Evolutionary conservation across 768 basidiomycete species (phyloP), one percentile per base, ranked within the genome.

Genomic region (Tulasnella sp.): DNA sequence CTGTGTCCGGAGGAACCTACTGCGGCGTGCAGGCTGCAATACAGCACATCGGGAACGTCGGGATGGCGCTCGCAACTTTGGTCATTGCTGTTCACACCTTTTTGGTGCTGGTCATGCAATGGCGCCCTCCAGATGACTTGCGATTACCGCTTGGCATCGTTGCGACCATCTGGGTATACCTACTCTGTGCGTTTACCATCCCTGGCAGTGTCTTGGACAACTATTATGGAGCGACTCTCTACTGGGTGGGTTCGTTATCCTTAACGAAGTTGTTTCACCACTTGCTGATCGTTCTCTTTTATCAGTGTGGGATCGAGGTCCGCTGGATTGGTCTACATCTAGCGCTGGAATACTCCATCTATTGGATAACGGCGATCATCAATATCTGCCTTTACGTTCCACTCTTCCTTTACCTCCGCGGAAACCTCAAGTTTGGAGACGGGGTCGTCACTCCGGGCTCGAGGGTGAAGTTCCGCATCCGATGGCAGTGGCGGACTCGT

Each of bases 51-150:
- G 72, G 73, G 2, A 71, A 73, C 58, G 71, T 72, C 12, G 71
- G 71, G 5, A 70, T 71, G 11, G 72, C n/a, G n/a, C n/a, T n/a
- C n/a, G n/a, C n/a, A n/a, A n/a, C n/a, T n/a, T n/a, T n/a, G n/a
- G n/a, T n/a, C 23, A 72, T 75, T 53, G 71, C 74, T 5, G 48
- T 73, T 8, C 70, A 72, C 59, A 75, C 73, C 8, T 70, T 74
- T 54, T 63, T 61, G 39, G 66, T 70, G 0, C 61, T 75, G 37
- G 69, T 72, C 23, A 67, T 74, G 40, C 64, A 65, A 12, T 65
- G 65, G 63, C 62, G 58, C 49, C 64, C 63, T 8, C 53, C 62
- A 31, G 59, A 65, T 1, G 69, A 70, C n/a, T 61, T 66, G 11
- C 54, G 64, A 61, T 56, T 69, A 1, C 70, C 72, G 0, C 49